A percentile compares a stretch with the other conserved stretches of the same genome.
Evolutionary conservation across 805 yeast species (phyloP).

Genomic region (Nakazawaea holstii): DNA sequence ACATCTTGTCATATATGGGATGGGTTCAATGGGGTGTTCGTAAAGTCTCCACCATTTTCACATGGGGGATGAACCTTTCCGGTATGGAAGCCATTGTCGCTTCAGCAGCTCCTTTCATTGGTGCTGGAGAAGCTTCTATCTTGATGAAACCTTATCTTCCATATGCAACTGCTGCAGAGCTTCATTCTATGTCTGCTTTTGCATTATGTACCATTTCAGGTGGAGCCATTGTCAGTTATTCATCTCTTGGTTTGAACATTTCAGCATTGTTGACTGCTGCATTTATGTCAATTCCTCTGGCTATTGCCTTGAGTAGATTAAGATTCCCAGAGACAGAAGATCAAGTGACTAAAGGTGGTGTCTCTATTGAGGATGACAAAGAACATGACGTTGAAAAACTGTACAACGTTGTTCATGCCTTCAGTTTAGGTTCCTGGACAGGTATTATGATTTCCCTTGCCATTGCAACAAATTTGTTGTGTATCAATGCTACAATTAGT

Average conservation of each 20-base stretch:
- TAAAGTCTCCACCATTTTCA: slow-evolving; percentile 53
- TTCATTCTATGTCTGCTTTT: slow-evolving; percentile 57
- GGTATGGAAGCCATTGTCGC: slow-evolving; percentile 66
- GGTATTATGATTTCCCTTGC: slow-evolving; percentile 54
- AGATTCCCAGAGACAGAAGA: slow-evolving; percentile 56
- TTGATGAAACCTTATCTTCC: slow-evolving; percentile 56
- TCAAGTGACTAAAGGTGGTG: slow-evolving; percentile 43
- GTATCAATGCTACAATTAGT: slow-evolving; percentile 57
- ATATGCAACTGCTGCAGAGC: slow-evolving; percentile 52
- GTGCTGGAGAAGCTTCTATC: slow-evolving; percentile 62
- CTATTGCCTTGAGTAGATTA: slow-evolving; percentile 54
- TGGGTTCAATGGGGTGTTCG: slow-evolving; percentile 54
- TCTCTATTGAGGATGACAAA: slow-evolving; percentile 38
- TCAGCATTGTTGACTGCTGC: slow-evolving; percentile 62
- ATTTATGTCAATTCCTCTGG: slow-evolving; percentile 65
- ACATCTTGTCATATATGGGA: slow-evolving; percentile 55
- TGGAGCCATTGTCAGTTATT: slow-evolving; percentile 56
- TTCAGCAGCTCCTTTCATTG: slow-evolving; percentile 63
- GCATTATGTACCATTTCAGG: slow-evolving; percentile 65
- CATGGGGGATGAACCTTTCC: slow-evolving; percentile 52
- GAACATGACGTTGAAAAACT: slow-evolving; percentile 26
- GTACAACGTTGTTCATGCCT: slow-evolving; percentile 38
- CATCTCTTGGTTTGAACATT: slow-evolving; percentile 56
- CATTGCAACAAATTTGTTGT: slow-evolving; percentile 51
- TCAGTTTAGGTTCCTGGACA: slow-evolving; percentile 42